phyloP scores from a whole-genome alignment of 306 rosid species.

The Delonix regia region DNA sequence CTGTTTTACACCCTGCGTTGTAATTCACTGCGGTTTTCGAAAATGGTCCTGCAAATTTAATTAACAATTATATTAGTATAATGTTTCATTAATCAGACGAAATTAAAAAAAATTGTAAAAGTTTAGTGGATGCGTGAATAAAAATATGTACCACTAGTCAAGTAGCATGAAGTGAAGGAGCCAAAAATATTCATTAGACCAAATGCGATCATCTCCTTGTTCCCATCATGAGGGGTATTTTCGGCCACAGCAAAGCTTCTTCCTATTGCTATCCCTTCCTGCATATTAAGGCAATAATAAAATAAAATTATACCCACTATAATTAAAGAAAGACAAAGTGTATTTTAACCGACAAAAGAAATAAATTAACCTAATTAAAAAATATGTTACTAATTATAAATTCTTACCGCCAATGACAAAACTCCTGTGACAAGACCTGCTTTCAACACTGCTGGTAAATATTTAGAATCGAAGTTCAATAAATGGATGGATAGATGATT shows the following conservation, averaged over 20 bases:
- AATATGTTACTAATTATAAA: background rate
- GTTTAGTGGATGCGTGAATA: background rate
- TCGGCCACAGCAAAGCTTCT: conserved; percentile 74
- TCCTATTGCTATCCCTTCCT: conserved; percentile 99
- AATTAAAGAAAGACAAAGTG: too few species aligned
- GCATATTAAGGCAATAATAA: conserved; percentile 3
- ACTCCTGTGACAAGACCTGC: conserved; percentile 69
- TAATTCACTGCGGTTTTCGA: conserved; percentile 93
- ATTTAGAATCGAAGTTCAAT: conserved; percentile 58
- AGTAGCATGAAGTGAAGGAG: conserved; percentile 88
- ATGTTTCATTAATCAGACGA: too few species aligned
- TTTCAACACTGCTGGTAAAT: conserved; percentile 51
- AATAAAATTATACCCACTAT: background rate
- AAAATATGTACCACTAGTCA: conserved; percentile 67
- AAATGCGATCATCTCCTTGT: conserved; percentile 88
- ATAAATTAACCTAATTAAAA: background rate
- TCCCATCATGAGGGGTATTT: conserved; percentile 86
- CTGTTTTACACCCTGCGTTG: conserved; percentile 74
- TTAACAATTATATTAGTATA: background rate
- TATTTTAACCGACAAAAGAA: too few species aligned
- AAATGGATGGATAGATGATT: conserved; percentile 62
- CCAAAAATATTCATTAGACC: conserved; percentile 90
- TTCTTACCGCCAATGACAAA: conserved; percentile 76
- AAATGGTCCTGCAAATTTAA: conserved; percentile 72
- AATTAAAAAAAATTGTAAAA: too few species aligned